Conservation (phyloP, 2,329 filamentous ascomycete genomes). For the Fusarium nisikadoi region DNA sequence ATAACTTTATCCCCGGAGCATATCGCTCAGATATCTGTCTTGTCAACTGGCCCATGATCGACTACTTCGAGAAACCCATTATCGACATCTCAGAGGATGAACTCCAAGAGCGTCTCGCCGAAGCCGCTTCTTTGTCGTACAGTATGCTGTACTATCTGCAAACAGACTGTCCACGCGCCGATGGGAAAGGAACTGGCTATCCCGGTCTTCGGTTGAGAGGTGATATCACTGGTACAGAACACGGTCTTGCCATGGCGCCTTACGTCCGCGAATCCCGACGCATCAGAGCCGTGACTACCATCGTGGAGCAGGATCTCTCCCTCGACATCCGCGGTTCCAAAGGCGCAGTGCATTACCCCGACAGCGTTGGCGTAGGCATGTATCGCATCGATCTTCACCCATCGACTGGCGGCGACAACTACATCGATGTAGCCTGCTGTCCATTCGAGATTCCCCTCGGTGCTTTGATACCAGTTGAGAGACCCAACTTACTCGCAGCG, state of each 20-base stretch:
- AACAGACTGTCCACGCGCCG: conserved; percentile 42
- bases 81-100: conserved; percentile 40
- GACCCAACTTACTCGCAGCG: conserved; percentile 38
- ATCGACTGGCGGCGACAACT: conserved; percentile 44
- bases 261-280: conserved; percentile 44
- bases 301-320: conserved; percentile 44
- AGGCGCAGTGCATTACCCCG: conserved; percentile 39
- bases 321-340: conserved; percentile 33
- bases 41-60: conserved; percentile 47
- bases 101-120: conserved; percentile 23
- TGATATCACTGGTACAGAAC: conserved; percentile 43
- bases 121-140: conserved; percentile 40
- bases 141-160: conserved; percentile 46
- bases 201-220: conserved; percentile 43
- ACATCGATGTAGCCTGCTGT: conserved; percentile 46
- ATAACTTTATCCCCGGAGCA: conserved; percentile 39
- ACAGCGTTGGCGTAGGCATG: conserved; percentile 45
- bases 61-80: conserved; percentile 46
- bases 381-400: conserved; percentile 46
- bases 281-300: conserved; percentile 40
- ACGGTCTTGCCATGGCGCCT: conserved; percentile 45
- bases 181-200: conserved; percentile 39
- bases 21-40: conserved; percentile 44
- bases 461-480: conserved; percentile 33
- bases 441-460: conserved; percentile 45